Evolutionary conservation across 345 rosid genomes (phyloP), one percentile per base, ranked within the genome.

Genomic region (Aquilaria sinensis): DNA sequence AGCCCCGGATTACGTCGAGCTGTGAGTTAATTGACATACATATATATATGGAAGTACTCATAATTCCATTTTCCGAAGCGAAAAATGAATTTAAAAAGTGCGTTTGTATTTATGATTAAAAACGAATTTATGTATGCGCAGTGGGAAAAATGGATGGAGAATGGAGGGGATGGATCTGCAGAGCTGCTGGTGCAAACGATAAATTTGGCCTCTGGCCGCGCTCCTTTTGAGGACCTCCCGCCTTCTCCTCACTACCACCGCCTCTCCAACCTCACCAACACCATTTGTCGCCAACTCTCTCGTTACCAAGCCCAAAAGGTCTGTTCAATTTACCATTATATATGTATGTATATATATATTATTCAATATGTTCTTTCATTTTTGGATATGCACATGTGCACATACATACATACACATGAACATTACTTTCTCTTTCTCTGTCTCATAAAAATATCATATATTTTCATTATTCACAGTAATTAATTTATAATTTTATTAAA

Each of bases 141-240:
- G 99, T 94, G 99, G 99, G 87, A 72, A 67, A 85, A 74, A 51
- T 94, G 93, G 95, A 70, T 94, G 45, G 43, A 37, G 4, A 37
- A 37, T 1, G 43, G 43, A 1, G 62, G 63, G 58, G 75, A 51
- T 3, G 43, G 43, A 7, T 0, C 43, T 3, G 92, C 88, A 52
- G 91, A 80, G 73, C 75, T 94, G 3, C 31, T 88, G 37, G 89
- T 81, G 62, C 80, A 83, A 60, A 87, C 81, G 62, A 82, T 85
- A 41, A 71, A 67, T 58, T 72, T 88, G 9, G 55, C 65, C 29
- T 64, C 81, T 43, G 83, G 79, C 29, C 59, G 54, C 41, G 58
- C 60, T 64, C 29, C 16, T 1, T 67, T 69, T 31, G 79, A 72
- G 52, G 72, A 75, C 54, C 47, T 73, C 10, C 47, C 71, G 72